phyloP scores from a whole-genome alignment of 495 filamentous ascomycete species.

The Neurospora sp. region DNA sequence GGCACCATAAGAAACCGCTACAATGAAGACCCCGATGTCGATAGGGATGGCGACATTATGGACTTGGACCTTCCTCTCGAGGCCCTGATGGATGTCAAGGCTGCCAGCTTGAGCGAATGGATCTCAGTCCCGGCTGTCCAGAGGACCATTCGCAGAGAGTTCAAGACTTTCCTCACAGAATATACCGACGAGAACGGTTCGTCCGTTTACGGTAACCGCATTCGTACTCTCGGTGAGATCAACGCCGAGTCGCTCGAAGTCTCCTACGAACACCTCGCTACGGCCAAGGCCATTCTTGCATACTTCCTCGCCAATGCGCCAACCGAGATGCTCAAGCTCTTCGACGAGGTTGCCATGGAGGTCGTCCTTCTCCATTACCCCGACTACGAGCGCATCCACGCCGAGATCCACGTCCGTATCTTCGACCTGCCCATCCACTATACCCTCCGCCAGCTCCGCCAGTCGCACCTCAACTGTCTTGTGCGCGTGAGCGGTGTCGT shows the following conservation, averaged over 20 bases:
- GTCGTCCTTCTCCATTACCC: constrained; percentile 92
- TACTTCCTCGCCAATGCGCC: constrained; percentile 97
- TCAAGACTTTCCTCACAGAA: constrained; percentile 94
- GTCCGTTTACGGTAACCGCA: constrained; percentile 89
- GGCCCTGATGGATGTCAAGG: constrained; percentile 87
- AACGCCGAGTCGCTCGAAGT: constrained; percentile 96
- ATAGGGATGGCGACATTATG: constrained; percentile 87
- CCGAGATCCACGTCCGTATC: constrained; percentile 96
- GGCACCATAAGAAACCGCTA: constrained; percentile 75
- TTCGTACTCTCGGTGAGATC: constrained; percentile 86
- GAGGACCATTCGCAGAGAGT: constrained; percentile 87
- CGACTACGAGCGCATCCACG: constrained; percentile 94
- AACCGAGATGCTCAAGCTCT: constrained; percentile 85
- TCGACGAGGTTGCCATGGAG: constrained; percentile 95
- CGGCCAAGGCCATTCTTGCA: constrained; percentile 88
- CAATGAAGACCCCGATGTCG: constrained; percentile 87
- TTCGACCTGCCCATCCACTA: constrained; percentile 89
- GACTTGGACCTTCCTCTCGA: constrained; percentile 89
- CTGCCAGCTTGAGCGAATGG: constrained; percentile 88
- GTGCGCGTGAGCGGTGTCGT: constrained; percentile 93
- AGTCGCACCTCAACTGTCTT: constrained; percentile 93
- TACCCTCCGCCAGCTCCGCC: constrained; percentile 92
- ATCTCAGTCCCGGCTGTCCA: constrained; percentile 82
- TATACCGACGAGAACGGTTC: constrained; percentile 78
- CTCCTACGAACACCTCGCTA: constrained; percentile 82